A percentile compares a stretch with the other conserved stretches of the same genome.
phyloP scores from a whole-genome alignment of 306 rosid genomes.

The Senna tora region DNA sequence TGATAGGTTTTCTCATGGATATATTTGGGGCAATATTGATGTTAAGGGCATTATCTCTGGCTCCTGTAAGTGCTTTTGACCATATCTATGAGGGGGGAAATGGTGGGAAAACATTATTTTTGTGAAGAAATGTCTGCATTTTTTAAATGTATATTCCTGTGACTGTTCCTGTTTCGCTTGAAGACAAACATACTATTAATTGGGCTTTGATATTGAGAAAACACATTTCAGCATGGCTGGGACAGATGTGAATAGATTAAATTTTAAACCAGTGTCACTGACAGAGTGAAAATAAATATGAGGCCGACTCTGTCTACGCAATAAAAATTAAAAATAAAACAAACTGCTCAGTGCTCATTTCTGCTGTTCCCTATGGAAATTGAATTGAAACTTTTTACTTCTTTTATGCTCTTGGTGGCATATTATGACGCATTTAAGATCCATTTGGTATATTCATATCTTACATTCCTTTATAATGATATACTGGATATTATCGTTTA shows the following conservation, averaged over 20 bases:
- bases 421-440: neutral
- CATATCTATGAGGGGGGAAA: neutral
- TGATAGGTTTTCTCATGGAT: constrained; percentile 89
- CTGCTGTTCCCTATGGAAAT: neutral
- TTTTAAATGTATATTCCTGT: neutral
- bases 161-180: neutral
- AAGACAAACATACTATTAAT: neutral
- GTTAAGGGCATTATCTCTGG: constrained; percentile 90
- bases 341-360: neutral
- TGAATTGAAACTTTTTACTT: neutral
- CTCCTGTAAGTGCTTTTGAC: constrained; percentile 74
- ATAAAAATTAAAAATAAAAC: neutral
- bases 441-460: neutral
- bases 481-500: neutral
- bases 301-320: neutral
- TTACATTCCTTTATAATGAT: neutral
- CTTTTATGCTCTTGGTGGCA: neutral
- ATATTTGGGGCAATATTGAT: constrained; percentile 87
- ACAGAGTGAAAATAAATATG: neutral
- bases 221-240: neutral
- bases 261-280: neutral
- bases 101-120: neutral
- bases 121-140: neutral
- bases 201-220: neutral
- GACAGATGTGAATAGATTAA: neutral